Evolutionary conservation across 345 rosid genomes (phyloP).

Genomic region (Dimocarpus longan): DNA sequence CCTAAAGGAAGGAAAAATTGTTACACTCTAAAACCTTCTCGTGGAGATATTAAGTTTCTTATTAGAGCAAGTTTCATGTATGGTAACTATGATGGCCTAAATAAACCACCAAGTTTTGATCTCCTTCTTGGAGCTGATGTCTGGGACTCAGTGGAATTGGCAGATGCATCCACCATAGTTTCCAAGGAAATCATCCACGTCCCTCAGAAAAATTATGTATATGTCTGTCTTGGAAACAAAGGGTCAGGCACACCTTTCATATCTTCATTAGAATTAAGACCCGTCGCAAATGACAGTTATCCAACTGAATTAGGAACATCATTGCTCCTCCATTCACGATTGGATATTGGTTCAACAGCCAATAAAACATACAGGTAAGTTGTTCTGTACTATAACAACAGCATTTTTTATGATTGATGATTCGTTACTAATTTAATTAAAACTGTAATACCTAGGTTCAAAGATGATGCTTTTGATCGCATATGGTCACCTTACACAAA

Average conservation of each 20-base stretch:
- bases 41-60: neutral
- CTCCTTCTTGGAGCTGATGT: neutral
- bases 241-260: constrained; percentile 15
- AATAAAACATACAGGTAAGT: neutral
- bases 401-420: no score
- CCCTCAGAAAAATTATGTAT: neutral
- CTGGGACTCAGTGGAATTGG: constrained; percentile 1
- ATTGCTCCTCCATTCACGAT: neutral
- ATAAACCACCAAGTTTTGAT: constrained; percentile 14
- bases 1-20: constrained; percentile 29
- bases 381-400: no score
- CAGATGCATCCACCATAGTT: neutral
- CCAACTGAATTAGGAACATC: neutral
- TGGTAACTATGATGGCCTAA: constrained; percentile 26
- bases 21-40: constrained; percentile 12
- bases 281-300: neutral
- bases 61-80: constrained; percentile 28
- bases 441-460: neutral
- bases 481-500: constrained; percentile 6
- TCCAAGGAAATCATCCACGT: constrained; percentile 9
- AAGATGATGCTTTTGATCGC: neutral
- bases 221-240: constrained; percentile 16
- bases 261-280: constrained; percentile 26
- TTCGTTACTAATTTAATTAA: neutral
- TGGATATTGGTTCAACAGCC: neutral